Evolutionary conservation across 2,329 filamentous ascomycete genomes (phyloP), one percentile per base, ranked within the genome.

Genomic region (Trichoderma endophyticum): DNA sequence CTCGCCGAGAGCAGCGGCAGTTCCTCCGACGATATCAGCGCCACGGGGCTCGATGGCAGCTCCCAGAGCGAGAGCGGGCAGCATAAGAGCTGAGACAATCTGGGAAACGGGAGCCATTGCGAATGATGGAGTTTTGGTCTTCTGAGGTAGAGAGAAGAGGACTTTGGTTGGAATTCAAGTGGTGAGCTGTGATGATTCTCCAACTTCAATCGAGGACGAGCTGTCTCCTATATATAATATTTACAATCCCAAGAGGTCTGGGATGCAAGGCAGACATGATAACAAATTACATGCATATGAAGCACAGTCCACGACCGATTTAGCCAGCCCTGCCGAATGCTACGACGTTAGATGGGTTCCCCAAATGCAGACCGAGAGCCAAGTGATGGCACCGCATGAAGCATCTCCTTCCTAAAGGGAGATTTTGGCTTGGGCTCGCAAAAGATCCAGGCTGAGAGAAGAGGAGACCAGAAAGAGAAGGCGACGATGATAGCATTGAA

Each of bases 11-110:
- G n/a, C 18, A 34, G 78, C 78, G 15, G 34, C 56, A 3, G 72
- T 71, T 26, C 78, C 78, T 21, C 78, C 78, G 30, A 79, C 78
- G 12, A 79, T 79, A 4, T 65, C 69, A 24, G 51, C 28, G 32
- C 61, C 69, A 51, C 61, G 69, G 21, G 69, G 69, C 61, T 57
- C 18, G 24, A 71, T 71, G 34, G 69, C 69, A 24, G 69, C 69
- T 65, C 69, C 69, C 34, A 71, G 32, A 24, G 61, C 61, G 61
- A 71, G 69, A 60, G 60, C 68, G 24, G 69, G 69, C 69, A 71
- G 66, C 66, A 69, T 24, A 26, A 69, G 54, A 61, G 66, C 66
- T 51, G 66, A 48, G 30, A 61, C 66, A 48, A 69, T 3, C 11
- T 39, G 34, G 56, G 66, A 69, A 51, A 32, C 36, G 54, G 66